A percentile compares a stretch with the other conserved stretches of the same genome.
These are phyloP conservation scores for Digitaria exilis DNA, from an alignment of 202 grass and related monocot genomes.

Conservation along the genomic window DNA sequence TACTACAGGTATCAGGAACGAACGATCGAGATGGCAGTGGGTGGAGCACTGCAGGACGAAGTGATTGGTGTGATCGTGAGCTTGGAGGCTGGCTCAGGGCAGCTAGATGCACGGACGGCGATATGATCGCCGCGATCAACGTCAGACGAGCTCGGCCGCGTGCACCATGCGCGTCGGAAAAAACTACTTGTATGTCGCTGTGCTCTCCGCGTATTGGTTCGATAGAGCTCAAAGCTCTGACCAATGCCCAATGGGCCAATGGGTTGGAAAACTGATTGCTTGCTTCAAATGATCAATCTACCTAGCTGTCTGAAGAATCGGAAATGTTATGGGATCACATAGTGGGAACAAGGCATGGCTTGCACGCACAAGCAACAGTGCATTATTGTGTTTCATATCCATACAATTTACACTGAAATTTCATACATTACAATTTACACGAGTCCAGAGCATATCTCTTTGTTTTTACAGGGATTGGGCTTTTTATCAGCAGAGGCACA, in stretches of 20 bases:
- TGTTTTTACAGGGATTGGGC: not conserved
- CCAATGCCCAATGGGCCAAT: too few species aligned
- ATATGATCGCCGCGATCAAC: not conserved
- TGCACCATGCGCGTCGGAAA: slow-evolving; percentile 1
- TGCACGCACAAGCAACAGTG: not conserved
- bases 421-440: not conserved
- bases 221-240: not conserved
- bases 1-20: not conserved
- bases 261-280: not conserved
- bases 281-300: not conserved
- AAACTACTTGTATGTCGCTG: not conserved
- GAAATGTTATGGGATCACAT: not conserved
- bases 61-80: slow-evolving; percentile 9
- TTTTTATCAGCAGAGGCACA: not conserved
- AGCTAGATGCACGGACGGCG: not conserved
- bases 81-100: not conserved
- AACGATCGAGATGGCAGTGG: slow-evolving; percentile 29
- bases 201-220: not conserved
- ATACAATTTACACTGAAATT: too few species aligned
- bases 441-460: not conserved
- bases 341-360: not conserved
- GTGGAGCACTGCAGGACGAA: not conserved
- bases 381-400: not conserved
- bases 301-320: not conserved
- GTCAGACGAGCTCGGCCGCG: slow-evolving; percentile 3